These are phyloP conservation scores for Fusarium cyanostomum DNA, from an alignment of 2,329 filamentous ascomycete species.

Conservation along the genomic window DNA sequence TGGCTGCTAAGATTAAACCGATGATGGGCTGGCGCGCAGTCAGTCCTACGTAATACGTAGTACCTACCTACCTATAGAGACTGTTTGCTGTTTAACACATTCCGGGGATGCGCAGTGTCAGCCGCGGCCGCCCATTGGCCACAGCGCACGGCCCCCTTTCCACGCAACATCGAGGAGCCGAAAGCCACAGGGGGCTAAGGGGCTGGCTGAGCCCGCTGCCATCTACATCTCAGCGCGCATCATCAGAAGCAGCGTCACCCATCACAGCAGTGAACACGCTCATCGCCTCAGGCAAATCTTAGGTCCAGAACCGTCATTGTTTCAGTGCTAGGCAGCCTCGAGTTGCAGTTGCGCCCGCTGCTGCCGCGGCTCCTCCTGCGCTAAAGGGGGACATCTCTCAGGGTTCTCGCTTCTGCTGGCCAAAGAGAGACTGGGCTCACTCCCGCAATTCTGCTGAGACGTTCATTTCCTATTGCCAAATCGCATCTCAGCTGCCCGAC, in stretches of 20 bases:
- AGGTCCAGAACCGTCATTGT: slow-evolving; percentile 11
- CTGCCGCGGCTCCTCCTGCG: slow-evolving; percentile 8
- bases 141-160: slow-evolving; percentile 19
- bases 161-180: slow-evolving; percentile 9
- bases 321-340: background rate
- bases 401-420: slow-evolving; percentile 5
- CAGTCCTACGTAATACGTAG: too few species aligned
- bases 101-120: slow-evolving; percentile 15
- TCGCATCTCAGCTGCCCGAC: background rate
- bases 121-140: slow-evolving; percentile 8
- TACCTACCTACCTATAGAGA: too few species aligned
- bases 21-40: background rate
- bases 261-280: background rate
- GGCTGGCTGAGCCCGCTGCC: background rate
- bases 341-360: background rate
- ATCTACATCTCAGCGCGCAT: background rate
- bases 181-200: slow-evolving; percentile 7
- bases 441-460: slow-evolving; percentile 9
- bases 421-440: slow-evolving; percentile 2
- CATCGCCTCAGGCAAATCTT: background rate
- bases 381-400: slow-evolving; percentile 25
- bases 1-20: background rate
- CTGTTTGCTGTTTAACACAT: background rate
- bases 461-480: background rate
- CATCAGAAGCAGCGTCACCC: background rate